Conservation (phyloP, 768 basidiomycete species). For the Pholiota conissans region DNA sequence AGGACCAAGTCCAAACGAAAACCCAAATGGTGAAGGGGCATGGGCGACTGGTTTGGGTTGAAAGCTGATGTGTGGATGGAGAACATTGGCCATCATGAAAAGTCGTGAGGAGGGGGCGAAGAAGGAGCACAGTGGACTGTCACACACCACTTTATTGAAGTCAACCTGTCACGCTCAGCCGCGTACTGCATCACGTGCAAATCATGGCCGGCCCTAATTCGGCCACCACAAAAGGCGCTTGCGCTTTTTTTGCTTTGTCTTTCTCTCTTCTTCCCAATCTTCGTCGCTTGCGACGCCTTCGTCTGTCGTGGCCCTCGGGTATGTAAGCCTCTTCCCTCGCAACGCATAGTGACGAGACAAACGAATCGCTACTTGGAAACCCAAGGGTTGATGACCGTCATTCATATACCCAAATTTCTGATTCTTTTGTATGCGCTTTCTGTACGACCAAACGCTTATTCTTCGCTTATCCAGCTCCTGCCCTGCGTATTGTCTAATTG, state of each 20-base stretch:
- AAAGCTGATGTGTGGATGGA: slow-evolving; percentile 66
- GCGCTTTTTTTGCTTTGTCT: slow-evolving; percentile 16
- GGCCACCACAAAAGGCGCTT: slow-evolving; percentile 7
- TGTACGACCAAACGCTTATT: not conserved
- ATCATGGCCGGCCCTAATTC: slow-evolving; percentile 36
- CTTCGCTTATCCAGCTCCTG: slow-evolving; percentile 10
- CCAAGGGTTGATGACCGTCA: slow-evolving; percentile 60
- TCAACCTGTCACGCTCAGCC: slow-evolving; percentile 2
- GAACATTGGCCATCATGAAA: slow-evolving; percentile 67
- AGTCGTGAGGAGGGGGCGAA: slow-evolving; percentile 24
- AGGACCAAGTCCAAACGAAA: slow-evolving; percentile 65
- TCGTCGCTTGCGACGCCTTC: not conserved
- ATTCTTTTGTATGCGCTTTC: slow-evolving; percentile 34
- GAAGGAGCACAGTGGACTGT: slow-evolving; percentile 9
- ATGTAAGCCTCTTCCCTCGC: slow-evolving; percentile 11
- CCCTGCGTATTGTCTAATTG: not conserved
- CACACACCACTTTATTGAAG: not conserved
- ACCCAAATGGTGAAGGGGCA: slow-evolving; percentile 66
- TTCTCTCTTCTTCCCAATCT: slow-evolving; percentile 7
- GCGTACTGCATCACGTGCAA: not conserved
- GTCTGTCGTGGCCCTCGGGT: slow-evolving; percentile 7
- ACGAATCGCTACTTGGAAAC: slow-evolving; percentile 92
- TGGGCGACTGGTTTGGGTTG: slow-evolving; percentile 58
- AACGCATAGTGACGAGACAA: slow-evolving; percentile 58
- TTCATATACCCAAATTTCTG: slow-evolving; percentile 94